Base-by-base conservation (phyloP, 2,329 filamentous ascomycete species). In the Xylariaceae sp. region DNA sequence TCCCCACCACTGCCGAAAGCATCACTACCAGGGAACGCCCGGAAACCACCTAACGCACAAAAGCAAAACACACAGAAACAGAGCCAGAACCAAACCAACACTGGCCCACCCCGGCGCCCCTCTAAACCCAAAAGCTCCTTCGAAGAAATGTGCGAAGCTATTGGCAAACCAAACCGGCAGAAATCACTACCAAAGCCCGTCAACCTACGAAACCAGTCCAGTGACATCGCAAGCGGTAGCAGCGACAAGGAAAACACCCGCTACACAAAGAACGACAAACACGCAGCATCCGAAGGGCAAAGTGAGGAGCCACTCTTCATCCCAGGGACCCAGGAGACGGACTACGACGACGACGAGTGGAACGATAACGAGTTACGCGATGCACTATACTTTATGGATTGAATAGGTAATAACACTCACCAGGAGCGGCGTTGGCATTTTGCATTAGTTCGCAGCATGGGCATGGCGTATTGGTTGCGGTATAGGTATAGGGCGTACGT, bases 241-340 rank as follows among this genome's bases (percentile, higher is more conserved):
- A 18, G 31, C 3, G 22, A 6, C n/a, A 40, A 28, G 31, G 13
- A 31, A 33, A 33, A 33, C 3, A 14, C n/a, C 33, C 16, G 33
- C 18, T 6, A 13, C 17, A 14, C 28, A 17, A 12, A n/a, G 34
- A 33, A 16, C 6, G 36, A 4, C 11, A 41, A 17, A 36, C 16
- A 11, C 7, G 19, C 11, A 39, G 22, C 9, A 6, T 13, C 13
- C 19, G 13, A 39, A 22, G 17, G 4, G n/a, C 31, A 18, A 5
- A 16, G 5, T 19, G 22, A 48, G 2, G 43, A 49, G 6, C 12
- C n/a, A 9, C 19, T 19, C 5, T 51, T 16, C 13, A 40, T 44
- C 31, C n/a, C 54, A 4, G 53, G 53, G 7, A 63, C 62, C 1
- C 62, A 63, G 22, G 62, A 65, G 51, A 65, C 62, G 22, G 61